These are phyloP conservation scores for Ciborinia camelliae DNA, from an alignment of 2,329 filamentous ascomycete genomes.

Conservation along the genomic window DNA sequence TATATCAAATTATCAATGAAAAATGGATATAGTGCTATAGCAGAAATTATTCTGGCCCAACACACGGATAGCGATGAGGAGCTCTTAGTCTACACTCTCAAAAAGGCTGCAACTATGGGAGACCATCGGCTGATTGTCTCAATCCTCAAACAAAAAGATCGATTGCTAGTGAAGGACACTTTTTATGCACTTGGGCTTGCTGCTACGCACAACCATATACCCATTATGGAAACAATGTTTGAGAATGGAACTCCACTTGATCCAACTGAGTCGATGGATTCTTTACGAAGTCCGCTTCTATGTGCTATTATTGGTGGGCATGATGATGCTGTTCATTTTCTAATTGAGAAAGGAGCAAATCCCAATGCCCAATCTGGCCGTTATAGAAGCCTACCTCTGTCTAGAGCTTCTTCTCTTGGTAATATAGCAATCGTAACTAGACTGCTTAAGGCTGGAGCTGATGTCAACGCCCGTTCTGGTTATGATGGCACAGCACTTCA, in stretches of 20 bases:
- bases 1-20: background rate
- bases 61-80: fast-evolving
- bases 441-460: constrained; percentile 33
- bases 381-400: background rate
- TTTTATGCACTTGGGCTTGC: background rate
- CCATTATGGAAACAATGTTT: background rate
- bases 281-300: background rate
- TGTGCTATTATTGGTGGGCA: fast-evolving
- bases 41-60: background rate
- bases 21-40: background rate
- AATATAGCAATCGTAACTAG: constrained; percentile 32
- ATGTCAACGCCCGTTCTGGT: constrained; percentile 7
- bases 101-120: background rate
- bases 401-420: fast-evolving
- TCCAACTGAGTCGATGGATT: no score
- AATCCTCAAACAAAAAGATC: background rate
- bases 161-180: background rate
- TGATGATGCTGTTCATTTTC: background rate
- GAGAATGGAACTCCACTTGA: background rate
- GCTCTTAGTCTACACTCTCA: background rate
- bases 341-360: background rate
- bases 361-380: background rate
- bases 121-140: background rate
- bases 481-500: constrained; percentile 14
- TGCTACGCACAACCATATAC: background rate